These are phyloP conservation scores for Paraurostyla sp. DNA, from an alignment of 73 alveolate genomes.

Conservation along the genomic window DNA sequence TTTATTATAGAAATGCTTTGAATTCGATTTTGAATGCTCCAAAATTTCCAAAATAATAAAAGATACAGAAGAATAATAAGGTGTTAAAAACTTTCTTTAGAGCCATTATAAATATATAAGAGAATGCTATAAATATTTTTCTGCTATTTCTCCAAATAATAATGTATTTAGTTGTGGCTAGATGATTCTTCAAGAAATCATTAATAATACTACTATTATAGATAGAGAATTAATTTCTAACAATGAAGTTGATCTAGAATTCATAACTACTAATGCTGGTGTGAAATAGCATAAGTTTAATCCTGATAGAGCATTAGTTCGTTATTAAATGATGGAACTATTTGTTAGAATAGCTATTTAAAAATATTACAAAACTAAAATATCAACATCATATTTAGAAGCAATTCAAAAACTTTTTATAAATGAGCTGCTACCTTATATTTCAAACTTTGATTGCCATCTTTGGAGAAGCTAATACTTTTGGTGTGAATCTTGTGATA, in stretches of 20 bases:
- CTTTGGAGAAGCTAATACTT: slow-evolving; percentile 75
- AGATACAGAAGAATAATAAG: slow-evolving; percentile 63
- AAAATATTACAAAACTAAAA: slow-evolving; percentile 16
- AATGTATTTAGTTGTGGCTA: slow-evolving; percentile 55
- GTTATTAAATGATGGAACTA: slow-evolving; percentile 69
- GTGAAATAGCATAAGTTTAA: slow-evolving; percentile 37
- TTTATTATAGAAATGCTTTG: slow-evolving; percentile 82
- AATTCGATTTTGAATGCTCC: slow-evolving; percentile 86
- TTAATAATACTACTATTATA: background rate
- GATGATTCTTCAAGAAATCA: slow-evolving; percentile 47
- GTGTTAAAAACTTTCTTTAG: slow-evolving; percentile 66
- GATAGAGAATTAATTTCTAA: slow-evolving; percentile 49
- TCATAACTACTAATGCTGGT: slow-evolving; percentile 56
- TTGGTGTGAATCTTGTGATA: slow-evolving; percentile 79
- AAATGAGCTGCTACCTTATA: slow-evolving; percentile 53
- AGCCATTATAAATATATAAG: slow-evolving; percentile 55
- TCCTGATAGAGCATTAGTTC: slow-evolving; percentile 71
- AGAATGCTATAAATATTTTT: slow-evolving; percentile 69
- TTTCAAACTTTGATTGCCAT: slow-evolving; percentile 65
- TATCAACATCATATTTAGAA: slow-evolving; percentile 40
- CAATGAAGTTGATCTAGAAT: slow-evolving; percentile 60
- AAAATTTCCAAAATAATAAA: slow-evolving; percentile 77
- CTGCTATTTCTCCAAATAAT: slow-evolving; percentile 57
- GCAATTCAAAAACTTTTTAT: slow-evolving; percentile 66
- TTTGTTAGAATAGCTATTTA: slow-evolving; percentile 57